phyloP scores from a whole-genome alignment of 441 rosid genomes.

The Melianthus villosus region DNA sequence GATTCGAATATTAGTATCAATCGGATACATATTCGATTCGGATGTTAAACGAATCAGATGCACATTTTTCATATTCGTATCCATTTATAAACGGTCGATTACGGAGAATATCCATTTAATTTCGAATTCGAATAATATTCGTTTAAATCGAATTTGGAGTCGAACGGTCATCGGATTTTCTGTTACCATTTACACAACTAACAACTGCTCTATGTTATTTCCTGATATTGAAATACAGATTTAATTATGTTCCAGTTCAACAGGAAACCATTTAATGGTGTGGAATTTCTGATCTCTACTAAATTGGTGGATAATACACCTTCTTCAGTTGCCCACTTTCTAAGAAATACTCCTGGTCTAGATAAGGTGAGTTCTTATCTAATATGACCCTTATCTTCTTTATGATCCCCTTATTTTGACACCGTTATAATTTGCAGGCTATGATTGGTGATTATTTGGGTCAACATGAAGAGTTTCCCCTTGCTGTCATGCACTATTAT shows the following conservation, averaged over 20 bases:
- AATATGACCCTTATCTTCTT: constrained; percentile 7
- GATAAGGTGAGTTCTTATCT: constrained; percentile 49
- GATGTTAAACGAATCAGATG: no score
- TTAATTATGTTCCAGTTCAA: constrained; percentile 63
- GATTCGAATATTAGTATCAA: no score
- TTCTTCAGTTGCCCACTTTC: constrained; percentile 72
- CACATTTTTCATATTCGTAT: no score
- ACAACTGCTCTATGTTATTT: neutral
- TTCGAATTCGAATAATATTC: no score
- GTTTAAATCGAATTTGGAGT: no score
- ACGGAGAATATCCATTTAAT: no score
- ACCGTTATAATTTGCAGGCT: constrained; percentile 47
- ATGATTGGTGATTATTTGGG: constrained; percentile 97
- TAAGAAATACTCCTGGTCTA: constrained; percentile 56
- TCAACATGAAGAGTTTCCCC: constrained; percentile 94
- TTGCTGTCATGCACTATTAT: constrained; percentile 97
- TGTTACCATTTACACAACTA: no score
- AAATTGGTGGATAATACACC: constrained; percentile 78
- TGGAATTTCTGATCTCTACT: constrained; percentile 60
- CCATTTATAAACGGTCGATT: no score
- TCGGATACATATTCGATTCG: no score
- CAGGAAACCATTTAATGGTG: constrained; percentile 67
- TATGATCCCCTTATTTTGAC: constrained; percentile 14
- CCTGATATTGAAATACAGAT: constrained; percentile 11
- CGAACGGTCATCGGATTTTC: no score